Evolutionary conservation across 108 stramenopile genomes (phyloP).

Genomic region (Schizochytrium sp.): DNA sequence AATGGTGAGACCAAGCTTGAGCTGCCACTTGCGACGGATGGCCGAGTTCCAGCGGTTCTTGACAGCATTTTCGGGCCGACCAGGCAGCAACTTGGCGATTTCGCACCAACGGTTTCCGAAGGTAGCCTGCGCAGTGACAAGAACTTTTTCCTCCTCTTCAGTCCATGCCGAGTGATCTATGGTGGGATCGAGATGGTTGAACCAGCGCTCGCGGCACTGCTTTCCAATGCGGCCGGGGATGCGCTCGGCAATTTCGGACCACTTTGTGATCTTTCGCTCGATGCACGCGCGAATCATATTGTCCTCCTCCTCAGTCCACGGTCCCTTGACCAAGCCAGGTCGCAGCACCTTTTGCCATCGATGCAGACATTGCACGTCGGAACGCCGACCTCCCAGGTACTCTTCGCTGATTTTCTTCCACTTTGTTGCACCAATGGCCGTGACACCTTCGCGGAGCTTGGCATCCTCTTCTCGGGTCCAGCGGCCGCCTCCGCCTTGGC

Average conservation of each 20-base stretch:
- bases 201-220: slow-evolving; percentile 94
- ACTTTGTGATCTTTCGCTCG: slow-evolving; percentile 67
- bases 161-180: slow-evolving; percentile 83
- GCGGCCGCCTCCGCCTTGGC: slow-evolving; percentile 23
- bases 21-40: slow-evolving; percentile 35
- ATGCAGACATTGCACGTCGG: slow-evolving; percentile 59
- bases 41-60: slow-evolving; percentile 60
- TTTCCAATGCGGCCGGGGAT: slow-evolving; percentile 93
- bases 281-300: slow-evolving; percentile 49
- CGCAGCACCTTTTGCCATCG: slow-evolving; percentile 59
- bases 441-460: slow-evolving; percentile 43
- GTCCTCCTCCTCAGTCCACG: slow-evolving; percentile 69
- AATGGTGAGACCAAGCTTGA: slow-evolving; percentile 2
- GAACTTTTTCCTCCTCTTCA: slow-evolving; percentile 66
- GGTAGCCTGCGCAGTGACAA: slow-evolving; percentile 41
- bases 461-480: slow-evolving; percentile 53
- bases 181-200: slow-evolving; percentile 79
- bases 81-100: slow-evolving; percentile 59
- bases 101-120: slow-evolving; percentile 55
- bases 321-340: slow-evolving; percentile 51
- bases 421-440: slow-evolving; percentile 41
- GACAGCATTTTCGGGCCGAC: slow-evolving; percentile 57
- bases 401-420: slow-evolving; percentile 43
- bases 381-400: slow-evolving; percentile 43
- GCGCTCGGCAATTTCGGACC: slow-evolving; percentile 78